These are phyloP conservation scores for Drechslerella stenobrocha DNA, from an alignment of 2,329 filamentous ascomycete species.

Conservation along the genomic window DNA sequence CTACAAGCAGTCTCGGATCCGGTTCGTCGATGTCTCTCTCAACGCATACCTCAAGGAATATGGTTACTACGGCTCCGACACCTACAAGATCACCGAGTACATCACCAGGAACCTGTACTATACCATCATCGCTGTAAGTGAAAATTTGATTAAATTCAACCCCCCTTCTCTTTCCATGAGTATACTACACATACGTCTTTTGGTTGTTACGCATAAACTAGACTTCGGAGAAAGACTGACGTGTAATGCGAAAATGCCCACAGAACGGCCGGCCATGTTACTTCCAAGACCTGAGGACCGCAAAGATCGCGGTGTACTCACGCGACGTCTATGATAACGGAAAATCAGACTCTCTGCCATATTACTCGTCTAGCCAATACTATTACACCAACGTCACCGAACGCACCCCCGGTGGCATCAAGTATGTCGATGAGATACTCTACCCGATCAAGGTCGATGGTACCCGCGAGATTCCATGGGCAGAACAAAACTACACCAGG, in stretches of 20 bases:
- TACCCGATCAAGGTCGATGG: constrained; percentile 46
- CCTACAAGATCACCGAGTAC: constrained; percentile 40
- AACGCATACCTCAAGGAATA: constrained; percentile 36
- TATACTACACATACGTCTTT: too few relatives aligned
- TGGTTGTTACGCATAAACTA: too few relatives aligned
- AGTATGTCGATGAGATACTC: constrained; percentile 21
- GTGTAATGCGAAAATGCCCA: too few relatives aligned
- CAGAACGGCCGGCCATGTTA: constrained; percentile 43
- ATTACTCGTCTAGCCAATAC: constrained; percentile 30
- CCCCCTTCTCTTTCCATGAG: not conserved
- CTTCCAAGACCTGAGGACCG: constrained; percentile 38
- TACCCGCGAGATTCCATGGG: constrained; percentile 35
- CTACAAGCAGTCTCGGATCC: constrained; percentile 43
- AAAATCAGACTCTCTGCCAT: constrained; percentile 24
- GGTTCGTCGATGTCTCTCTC: constrained; percentile 31
- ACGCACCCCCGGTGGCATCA: constrained; percentile 60
- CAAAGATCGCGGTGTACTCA: constrained; percentile 40
- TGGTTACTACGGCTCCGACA: constrained; percentile 24
- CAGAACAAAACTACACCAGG: constrained; percentile 28
- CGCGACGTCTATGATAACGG: constrained; percentile 28
- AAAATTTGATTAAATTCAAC: too few relatives aligned
- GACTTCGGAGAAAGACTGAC: too few relatives aligned
- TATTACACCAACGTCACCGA: constrained; percentile 60
- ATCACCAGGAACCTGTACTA: constrained; percentile 30
- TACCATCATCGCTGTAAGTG: constrained; percentile 46